Percentiles rank a stretch among this genome's conserved stretches.
Evolutionary conservation across 2,329 filamentous ascomycete genomes (phyloP).

Genomic region (Aspergillus persii): DNA sequence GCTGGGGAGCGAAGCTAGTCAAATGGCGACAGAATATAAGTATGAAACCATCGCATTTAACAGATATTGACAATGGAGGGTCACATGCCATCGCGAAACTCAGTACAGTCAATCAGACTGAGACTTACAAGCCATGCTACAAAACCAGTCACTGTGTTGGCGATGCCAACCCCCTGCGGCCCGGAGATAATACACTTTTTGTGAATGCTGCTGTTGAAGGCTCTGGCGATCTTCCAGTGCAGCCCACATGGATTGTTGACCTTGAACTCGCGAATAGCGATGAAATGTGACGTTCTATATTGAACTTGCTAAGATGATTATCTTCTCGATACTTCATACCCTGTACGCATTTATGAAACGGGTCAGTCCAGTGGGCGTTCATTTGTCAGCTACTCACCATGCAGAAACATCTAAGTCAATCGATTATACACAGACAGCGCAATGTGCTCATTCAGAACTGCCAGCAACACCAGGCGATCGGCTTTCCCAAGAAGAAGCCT

Average conservation of each 20-base stretch:
- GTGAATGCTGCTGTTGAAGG: constrained; percentile 59
- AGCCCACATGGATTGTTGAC: constrained; percentile 56
- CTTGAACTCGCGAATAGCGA: constrained; percentile 38
- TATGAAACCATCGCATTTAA: constrained; percentile 46
- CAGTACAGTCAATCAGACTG: not conserved
- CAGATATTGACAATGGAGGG: constrained; percentile 44
- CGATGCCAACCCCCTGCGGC: constrained; percentile 30
- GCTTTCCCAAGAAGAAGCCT: not conserved
- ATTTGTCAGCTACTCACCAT: not conserved
- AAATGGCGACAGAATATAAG: constrained; percentile 46
- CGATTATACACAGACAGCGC: not conserved
- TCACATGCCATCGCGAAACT: constrained; percentile 37
- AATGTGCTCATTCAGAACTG: constrained; percentile 8
- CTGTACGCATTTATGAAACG: not conserved
- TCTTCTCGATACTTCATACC: not conserved
- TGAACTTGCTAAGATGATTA: not conserved
- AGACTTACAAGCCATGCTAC: constrained; percentile 22
- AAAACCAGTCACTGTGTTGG: constrained; percentile 42
- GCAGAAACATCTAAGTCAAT: not conserved
- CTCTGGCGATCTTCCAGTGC: constrained; percentile 23
- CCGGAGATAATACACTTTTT: constrained; percentile 55
- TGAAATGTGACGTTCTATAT: not conserved
- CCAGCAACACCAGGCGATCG: not conserved
- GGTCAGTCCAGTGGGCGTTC: not conserved
- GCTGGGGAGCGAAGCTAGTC: constrained; percentile 57